Evolutionary conservation across 768 basidiomycete genomes (phyloP).

Genomic region (Amanita muscaria): DNA sequence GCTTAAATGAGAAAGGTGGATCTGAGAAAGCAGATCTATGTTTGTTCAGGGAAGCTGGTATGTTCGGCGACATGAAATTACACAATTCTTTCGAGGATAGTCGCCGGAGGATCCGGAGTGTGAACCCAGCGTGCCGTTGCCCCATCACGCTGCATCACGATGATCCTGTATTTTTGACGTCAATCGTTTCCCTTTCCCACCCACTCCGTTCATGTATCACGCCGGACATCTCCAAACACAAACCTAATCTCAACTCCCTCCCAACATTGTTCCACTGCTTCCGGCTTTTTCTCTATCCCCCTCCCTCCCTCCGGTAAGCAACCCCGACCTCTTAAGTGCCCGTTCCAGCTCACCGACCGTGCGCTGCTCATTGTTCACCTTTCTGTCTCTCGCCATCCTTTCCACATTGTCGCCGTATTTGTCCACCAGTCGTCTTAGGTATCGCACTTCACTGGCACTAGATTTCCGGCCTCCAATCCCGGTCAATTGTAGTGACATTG

Average conservation of each 20-base stretch:
- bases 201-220: too few species aligned
- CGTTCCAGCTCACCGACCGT: conserved; percentile 71
- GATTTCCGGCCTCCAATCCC: conserved; percentile 47
- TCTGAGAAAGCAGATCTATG: conserved; percentile 39
- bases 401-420: conserved; percentile 67
- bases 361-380: conserved; percentile 75
- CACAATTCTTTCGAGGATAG: conserved; percentile 26
- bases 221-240: conserved; percentile 1
- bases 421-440: conserved; percentile 55
- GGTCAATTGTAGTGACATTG: conserved; percentile 30
- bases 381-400: conserved; percentile 73
- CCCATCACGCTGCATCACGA: too few species aligned
- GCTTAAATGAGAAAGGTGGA: conserved; percentile 21
- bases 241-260: conserved; percentile 19
- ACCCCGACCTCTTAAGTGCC: conserved; percentile 49
- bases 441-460: conserved; percentile 60
- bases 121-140: too few species aligned
- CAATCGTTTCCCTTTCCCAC: conserved; percentile 6
- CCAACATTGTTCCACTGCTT: conserved; percentile 5
- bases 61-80: conserved; percentile 12
- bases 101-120: conserved; percentile 29
- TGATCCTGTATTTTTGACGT: conserved; percentile 10
- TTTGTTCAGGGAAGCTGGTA: conserved; percentile 16
- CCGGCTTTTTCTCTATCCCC: conserved; percentile 7
- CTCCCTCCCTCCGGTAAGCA: conserved; percentile 15